Base-by-base conservation (phyloP, 75 land plant genomes). In the Selaginella moellendorffii region DNA sequence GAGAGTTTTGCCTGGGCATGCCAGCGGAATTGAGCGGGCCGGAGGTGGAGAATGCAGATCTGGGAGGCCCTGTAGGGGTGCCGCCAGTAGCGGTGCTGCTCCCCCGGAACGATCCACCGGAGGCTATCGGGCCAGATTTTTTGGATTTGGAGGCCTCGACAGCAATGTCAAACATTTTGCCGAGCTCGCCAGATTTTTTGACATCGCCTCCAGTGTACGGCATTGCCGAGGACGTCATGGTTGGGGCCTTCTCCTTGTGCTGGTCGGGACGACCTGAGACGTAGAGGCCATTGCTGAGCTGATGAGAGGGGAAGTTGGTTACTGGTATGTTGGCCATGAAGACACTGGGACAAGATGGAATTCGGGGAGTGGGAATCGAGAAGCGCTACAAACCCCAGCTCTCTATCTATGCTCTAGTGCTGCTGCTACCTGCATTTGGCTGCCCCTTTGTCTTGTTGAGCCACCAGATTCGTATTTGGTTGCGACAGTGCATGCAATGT, bases 221-320 rank as follows among this genome's bases (percentile, higher is more conserved):
- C 72, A 83, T 78, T 52, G 83, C 86, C 0, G 68, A 56, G 2
- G 82, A 75, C 31, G 68, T 72, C 69, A 80, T 78, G 18, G 83
- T 76, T 2, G 77, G 76, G 29, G 75, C 62, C 71, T 66, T 81
- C 58, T 83, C 86, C 52, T 83, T 83, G 22, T 79, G 74, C 28
- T 77, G 80, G 70, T 83, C 86, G n/a, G 83, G 84, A 27, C 77
- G 78, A 5, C 86, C 86, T 10, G 86, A 83, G 0, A 83, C 86
- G 62, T 75, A 81, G 1, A 83, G 81, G n/a, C 86, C 86, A 81
- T 83, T 83, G 78, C 83, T 80, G 62, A 83, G 86, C 79, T 83
- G 84, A 66, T 83, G 86, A 18, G 86, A 65, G 5, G 46, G 46
- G 46, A 36, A 36, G 46, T 36, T 36, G 10, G 46, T 36, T 14